A percentile compares a stretch with the other conserved stretches of the same genome.
Evolutionary conservation across 2,329 filamentous ascomycete genomes (phyloP).

Genomic region (Penicillium freii): DNA sequence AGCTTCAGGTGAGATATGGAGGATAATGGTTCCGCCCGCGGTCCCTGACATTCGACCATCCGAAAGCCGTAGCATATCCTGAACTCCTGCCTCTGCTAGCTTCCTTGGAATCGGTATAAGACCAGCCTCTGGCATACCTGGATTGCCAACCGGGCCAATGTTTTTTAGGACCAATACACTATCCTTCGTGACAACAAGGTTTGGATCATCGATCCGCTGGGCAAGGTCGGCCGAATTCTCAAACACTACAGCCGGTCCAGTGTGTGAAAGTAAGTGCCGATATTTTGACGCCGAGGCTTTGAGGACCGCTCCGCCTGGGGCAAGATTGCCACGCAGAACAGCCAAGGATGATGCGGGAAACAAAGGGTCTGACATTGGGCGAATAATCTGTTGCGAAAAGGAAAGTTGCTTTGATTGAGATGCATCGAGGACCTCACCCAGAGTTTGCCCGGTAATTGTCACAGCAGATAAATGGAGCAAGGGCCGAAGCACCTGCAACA

Average conservation of each 20-base stretch:
- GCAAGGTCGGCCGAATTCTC: slow-evolving; percentile 49
- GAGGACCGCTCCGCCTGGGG: slow-evolving; percentile 50
- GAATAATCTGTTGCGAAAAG: slow-evolving; percentile 45
- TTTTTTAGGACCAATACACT: slow-evolving; percentile 50
- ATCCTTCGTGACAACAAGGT: slow-evolving; percentile 45
- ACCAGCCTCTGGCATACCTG: slow-evolving; percentile 55
- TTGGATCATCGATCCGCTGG: slow-evolving; percentile 46
- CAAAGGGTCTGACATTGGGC: slow-evolving; percentile 47
- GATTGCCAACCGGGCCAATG: slow-evolving; percentile 53
- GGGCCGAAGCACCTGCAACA: slow-evolving; percentile 48
- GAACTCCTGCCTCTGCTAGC: slow-evolving; percentile 47
- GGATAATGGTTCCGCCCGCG: slow-evolving; percentile 54
- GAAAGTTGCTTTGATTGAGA: slow-evolving; percentile 44
- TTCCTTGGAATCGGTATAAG: slow-evolving; percentile 53
- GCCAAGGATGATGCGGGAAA: slow-evolving; percentile 48
- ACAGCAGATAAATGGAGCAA: slow-evolving; percentile 47
- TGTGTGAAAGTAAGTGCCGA: slow-evolving; percentile 44
- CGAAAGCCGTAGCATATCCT: slow-evolving; percentile 54
- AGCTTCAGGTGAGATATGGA: slow-evolving; percentile 55
- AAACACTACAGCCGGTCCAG: slow-evolving; percentile 50
- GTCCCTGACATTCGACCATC: slow-evolving; percentile 58
- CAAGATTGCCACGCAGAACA: slow-evolving; percentile 49
- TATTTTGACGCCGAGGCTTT: slow-evolving; percentile 54
- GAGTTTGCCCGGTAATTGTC: slow-evolving; percentile 49
- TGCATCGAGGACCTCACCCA: slow-evolving; percentile 47